Evolutionary conservation across 2,329 filamentous ascomycete genomes (phyloP), one percentile per base, ranked within the genome.

Genomic region (Stachybotrys chartarum): DNA sequence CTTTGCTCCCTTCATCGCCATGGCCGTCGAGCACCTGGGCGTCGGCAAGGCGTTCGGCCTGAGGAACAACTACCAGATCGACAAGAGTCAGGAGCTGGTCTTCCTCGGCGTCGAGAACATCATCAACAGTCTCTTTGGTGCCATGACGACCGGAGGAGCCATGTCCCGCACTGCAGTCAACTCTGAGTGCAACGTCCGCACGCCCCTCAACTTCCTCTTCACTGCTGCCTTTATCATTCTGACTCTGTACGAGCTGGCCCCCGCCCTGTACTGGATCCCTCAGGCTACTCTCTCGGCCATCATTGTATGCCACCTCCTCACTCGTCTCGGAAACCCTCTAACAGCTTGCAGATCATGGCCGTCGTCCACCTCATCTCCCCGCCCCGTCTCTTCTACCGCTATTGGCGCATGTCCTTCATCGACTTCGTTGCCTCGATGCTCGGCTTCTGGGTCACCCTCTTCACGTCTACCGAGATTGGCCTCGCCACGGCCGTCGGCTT

Each of bases 121-220:
- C 56, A 75, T 84, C 69, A 86, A 86, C 68, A 80, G 79, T 50
- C 82, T 86, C 68, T 86, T 87, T 66, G 80, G 82, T 24, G 74
- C 79, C 10, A 85, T 87, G 81, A 76, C 82, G 0, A 76, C 85
- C 12, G 82, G 83, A 12, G 85, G 83, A 30, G 84, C 83, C 59
- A 86, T 88, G 80, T 86, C 83, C 0, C 75, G 84, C 10, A 87
- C 84, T 1, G 83, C 85, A 8, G 83, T 88, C 63, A 87, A 87
- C 71, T 85, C 82, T 0, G 77, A 82, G 32, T 84, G 81, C 52
- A 78, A 80, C 39, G 84, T 87, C 62, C 79, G 78, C 58, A 84
- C 81, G 6, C 85, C 85, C 0, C 70, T 85, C 0, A 83, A 80
- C 47, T 83, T 84, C 5, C 60, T 84, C 24, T 72, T 87, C 54